These are phyloP conservation scores for Apophysomyces elegans DNA, from an alignment of 371 early-diverging fungal genomes.

Conservation along the genomic window DNA sequence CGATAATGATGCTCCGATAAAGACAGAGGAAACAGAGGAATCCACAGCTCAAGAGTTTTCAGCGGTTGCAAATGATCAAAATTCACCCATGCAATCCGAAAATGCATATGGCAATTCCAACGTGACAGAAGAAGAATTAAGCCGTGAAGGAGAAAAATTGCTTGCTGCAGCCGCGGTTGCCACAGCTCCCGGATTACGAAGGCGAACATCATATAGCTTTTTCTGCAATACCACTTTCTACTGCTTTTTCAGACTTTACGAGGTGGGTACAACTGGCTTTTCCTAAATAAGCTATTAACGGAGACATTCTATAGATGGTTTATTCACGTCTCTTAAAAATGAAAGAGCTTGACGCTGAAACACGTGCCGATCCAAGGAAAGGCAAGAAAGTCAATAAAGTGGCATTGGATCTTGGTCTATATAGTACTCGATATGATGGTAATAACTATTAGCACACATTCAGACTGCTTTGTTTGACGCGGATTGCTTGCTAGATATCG, in stretches of 20 bases:
- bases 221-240: constrained; percentile 83
- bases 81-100: constrained; percentile 29
- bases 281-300: constrained; percentile 7
- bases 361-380: constrained; percentile 59
- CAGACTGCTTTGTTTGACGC: not conserved
- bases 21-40: constrained; percentile 20
- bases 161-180: constrained; percentile 57
- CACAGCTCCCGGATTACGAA: constrained; percentile 40
- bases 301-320: constrained; percentile 60
- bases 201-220: constrained; percentile 57
- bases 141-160: constrained; percentile 24
- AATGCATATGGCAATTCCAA: constrained; percentile 26
- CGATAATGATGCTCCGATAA: constrained; percentile 10
- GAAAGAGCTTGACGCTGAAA: constrained; percentile 69
- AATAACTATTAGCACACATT: constrained; percentile 14
- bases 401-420: constrained; percentile 83
- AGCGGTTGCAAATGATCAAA: constrained; percentile 31
- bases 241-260: constrained; percentile 87
- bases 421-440: constrained; percentile 59
- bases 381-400: constrained; percentile 72
- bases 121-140: constrained; percentile 10
- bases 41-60: constrained; percentile 35
- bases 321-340: constrained; percentile 83
- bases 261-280: constrained; percentile 51
- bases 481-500: constrained; percentile 41